Base-by-base conservation (phyloP, 495 filamentous ascomycete genomes). In the Extremus antarcticus region DNA sequence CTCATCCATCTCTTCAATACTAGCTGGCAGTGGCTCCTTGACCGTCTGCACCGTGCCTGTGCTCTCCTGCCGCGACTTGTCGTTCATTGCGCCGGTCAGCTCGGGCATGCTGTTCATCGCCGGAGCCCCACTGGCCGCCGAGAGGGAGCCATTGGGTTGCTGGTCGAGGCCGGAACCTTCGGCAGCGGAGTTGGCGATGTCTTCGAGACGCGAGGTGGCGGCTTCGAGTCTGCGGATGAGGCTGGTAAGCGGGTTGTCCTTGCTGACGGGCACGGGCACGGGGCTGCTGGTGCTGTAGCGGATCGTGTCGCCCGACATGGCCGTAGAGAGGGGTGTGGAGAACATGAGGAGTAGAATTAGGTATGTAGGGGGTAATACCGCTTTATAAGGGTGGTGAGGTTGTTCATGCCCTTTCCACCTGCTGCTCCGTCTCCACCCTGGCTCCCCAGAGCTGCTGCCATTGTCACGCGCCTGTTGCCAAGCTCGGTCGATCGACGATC, bases 341-440 rank as follows among this genome's bases (percentile, higher is more conserved):
- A 53, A 11, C 59, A 73, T 63, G 48, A 3, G n/a, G n/a, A n/a
- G n/a, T n/a, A n/a, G n/a, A n/a, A n/a, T n/a, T n/a, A n/a, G n/a
- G n/a, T n/a, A n/a, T n/a, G n/a, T n/a, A n/a, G n/a, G 49, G 17
- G 25, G 43, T 35, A 17, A n/a, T 54, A 97, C 92, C 92, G 82
- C 80, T 98, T 98, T 77, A 98, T 95, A 62, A 98, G 79, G 51
- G 92, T 97, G 43, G 88, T 92, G 56, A 98, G 73, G 68, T 96
- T 96, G 76, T 97, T 83, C 87, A 97, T 95, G 64, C 88, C 85
- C 46, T 58, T 35, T 3, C 38, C 51, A 35, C 29, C 29, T 13
- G 4, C 29, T 13, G 29, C 29, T 35, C 29, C 13, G 29, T 7
- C 7, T 7, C 29, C 13, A 13, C 29, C 13, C 29, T 35, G 29